Conservation (phyloP, 192 early-diverging fungal genomes). For the Lunasporangiospora selenospora region DNA sequence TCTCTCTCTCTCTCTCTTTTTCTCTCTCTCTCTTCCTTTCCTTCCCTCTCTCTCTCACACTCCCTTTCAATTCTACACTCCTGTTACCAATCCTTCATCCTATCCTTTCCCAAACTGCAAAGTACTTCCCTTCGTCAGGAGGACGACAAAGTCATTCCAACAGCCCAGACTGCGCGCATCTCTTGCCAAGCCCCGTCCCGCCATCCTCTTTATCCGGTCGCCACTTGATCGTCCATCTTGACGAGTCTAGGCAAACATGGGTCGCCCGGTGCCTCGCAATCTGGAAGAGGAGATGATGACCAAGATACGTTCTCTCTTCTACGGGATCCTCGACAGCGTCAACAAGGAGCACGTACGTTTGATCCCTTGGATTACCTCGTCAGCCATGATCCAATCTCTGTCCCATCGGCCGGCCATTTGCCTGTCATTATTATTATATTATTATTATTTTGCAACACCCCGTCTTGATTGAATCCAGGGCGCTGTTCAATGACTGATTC, state of each 20-base stretch:
- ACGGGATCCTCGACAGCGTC: constrained; percentile 33
- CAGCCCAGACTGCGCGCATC: no score
- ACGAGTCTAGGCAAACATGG: no score
- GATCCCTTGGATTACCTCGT: not conserved
- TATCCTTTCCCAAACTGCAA: no score
- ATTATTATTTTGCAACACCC: not conserved
- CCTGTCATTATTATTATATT: not conserved
- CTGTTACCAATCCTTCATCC: no score
- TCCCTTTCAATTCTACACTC: not conserved
- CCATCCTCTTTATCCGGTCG: no score
- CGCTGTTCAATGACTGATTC: no score
- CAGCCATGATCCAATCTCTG: no score
- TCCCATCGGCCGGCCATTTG: not conserved
- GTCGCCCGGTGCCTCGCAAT: constrained; percentile 33
- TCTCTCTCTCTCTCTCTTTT: not conserved
- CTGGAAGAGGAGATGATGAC: constrained; percentile 46
- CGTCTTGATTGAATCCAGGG: no score
- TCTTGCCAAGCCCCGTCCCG: no score
- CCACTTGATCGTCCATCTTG: no score
- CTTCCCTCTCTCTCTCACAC: not conserved
- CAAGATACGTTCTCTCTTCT: constrained; percentile 38
- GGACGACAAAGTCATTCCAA: no score
- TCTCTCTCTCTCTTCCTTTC: not conserved
- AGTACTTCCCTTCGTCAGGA: no score
- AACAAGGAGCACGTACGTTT: constrained; percentile 41